These are phyloP conservation scores for Stereocaulon alpinum DNA, from an alignment of 495 filamentous ascomycete genomes.

Conservation along the genomic window DNA sequence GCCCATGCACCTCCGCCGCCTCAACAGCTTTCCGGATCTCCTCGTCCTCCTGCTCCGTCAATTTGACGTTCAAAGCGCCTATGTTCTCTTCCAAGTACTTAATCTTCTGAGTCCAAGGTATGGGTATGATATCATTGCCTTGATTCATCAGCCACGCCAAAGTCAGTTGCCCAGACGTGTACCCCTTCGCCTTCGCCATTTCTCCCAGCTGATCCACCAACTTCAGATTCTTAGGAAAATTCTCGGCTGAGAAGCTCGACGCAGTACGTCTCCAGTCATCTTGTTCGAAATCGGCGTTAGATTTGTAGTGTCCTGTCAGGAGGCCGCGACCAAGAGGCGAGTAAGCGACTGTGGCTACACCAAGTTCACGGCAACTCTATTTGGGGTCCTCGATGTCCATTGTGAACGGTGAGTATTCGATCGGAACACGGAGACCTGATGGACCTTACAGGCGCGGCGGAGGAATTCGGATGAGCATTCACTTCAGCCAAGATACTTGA, in stretches of 20 bases:
- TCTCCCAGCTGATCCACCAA: conserved; percentile 30
- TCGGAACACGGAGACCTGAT: conserved; percentile 45
- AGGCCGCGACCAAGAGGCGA: conserved; percentile 39
- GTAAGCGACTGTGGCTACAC: conserved; percentile 34
- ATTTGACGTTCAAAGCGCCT: conserved; percentile 33
- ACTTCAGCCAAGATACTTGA: conserved; percentile 40
- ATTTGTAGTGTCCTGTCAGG: conserved; percentile 29
- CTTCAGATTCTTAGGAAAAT: conserved; percentile 38
- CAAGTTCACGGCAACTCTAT: conserved; percentile 38
- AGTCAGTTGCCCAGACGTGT: conserved; percentile 34
- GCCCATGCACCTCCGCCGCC: conserved; percentile 30
- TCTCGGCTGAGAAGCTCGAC: conserved; percentile 42
- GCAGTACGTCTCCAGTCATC: conserved; percentile 26
- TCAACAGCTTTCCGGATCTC: conserved; percentile 37
- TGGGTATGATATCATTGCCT: conserved; percentile 44
- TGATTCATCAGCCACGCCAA: conserved; percentile 44
- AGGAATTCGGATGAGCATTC: conserved; percentile 49
- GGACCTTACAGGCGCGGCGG: conserved; percentile 45
- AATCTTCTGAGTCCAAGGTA: conserved; percentile 45
- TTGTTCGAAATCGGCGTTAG: conserved; percentile 24
- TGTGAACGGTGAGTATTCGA: conserved; percentile 39
- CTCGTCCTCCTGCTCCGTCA: conserved; percentile 38
- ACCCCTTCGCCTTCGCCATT: conserved; percentile 38
- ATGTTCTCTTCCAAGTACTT: conserved; percentile 48
- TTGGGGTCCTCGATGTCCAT: conserved; percentile 45